Evolutionary conservation across 208 protist species (phyloP).

Genomic region (Trypanosoma vivax): DNA sequence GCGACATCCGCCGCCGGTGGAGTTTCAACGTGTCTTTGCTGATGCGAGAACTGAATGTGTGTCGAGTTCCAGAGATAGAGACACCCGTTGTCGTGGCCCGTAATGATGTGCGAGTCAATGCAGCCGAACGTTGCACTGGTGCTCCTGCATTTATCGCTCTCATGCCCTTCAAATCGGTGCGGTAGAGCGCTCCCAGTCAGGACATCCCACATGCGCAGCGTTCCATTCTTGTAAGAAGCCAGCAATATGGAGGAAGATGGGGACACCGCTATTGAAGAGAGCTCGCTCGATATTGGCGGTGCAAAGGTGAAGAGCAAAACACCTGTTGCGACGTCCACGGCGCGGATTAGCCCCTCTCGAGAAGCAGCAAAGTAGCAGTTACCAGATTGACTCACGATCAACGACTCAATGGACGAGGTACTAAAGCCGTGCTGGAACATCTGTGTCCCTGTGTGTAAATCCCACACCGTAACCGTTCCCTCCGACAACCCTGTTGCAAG

Average conservation of each 20-base stretch:
- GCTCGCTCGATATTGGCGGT: slow-evolving; percentile 57
- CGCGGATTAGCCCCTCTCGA: slow-evolving; percentile 62
- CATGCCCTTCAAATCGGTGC: slow-evolving; percentile 44
- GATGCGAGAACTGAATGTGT: background rate
- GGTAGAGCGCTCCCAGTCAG: slow-evolving; percentile 52
- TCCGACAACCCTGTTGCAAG: slow-evolving; percentile 71
- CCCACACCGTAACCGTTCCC: slow-evolving; percentile 73
- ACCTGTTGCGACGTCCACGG: slow-evolving; percentile 70
- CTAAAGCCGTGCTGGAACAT: slow-evolving; percentile 67
- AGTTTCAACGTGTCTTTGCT: background rate
- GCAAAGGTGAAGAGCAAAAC: slow-evolving; percentile 56
- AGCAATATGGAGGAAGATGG: slow-evolving; percentile 68
- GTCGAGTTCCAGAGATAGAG: slow-evolving; percentile 68
- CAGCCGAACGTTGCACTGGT: slow-evolving; percentile 47
- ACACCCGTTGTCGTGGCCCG: slow-evolving; percentile 58
- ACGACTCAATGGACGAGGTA: slow-evolving; percentile 47
- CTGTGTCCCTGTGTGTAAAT: slow-evolving; percentile 44
- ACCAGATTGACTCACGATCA: slow-evolving; percentile 54
- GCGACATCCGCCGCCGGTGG: background rate
- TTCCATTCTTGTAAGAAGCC: slow-evolving; percentile 58
- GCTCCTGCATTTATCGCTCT: slow-evolving; percentile 51
- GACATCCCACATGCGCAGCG: slow-evolving; percentile 70
- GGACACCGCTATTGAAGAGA: slow-evolving; percentile 64
- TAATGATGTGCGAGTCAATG: slow-evolving; percentile 53
- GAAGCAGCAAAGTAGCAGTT: slow-evolving; percentile 73